A percentile compares a stretch with the other conserved stretches of the same genome.
phyloP scores from a whole-genome alignment of 305 asterid species.

The Rubia peregrina region DNA sequence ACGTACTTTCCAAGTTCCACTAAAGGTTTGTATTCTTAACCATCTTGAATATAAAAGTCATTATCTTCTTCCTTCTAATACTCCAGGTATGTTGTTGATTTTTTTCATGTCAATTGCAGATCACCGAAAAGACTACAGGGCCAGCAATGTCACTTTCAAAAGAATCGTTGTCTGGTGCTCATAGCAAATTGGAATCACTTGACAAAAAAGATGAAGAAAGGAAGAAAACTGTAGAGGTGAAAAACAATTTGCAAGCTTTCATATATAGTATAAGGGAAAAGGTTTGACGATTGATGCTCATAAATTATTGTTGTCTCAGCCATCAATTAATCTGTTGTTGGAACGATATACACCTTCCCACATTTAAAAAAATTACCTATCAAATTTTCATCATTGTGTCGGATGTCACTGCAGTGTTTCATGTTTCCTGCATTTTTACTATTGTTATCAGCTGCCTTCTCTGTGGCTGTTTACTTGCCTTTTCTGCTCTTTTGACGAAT shows the following conservation, averaged over 20 bases:
- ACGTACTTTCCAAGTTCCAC: conserved; percentile 78
- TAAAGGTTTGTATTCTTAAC: conserved; percentile 48
- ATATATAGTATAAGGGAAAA: conserved; percentile 92
- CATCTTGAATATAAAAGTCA: not conserved
- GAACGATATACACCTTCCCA: too few relatives aligned
- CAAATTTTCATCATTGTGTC: too few relatives aligned
- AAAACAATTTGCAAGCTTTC: conserved; percentile 89
- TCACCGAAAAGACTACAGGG: conserved; percentile 75
- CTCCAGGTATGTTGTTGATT: not conserved
- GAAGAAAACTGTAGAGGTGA: conserved; percentile 92
- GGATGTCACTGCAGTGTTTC: too few relatives aligned
- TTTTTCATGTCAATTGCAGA: conserved; percentile 32
- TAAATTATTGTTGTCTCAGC: not conserved
- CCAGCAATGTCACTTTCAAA: conserved; percentile 72
- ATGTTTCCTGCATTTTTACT: too few relatives aligned
- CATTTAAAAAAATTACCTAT: too few relatives aligned
- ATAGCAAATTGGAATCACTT: conserved; percentile 59
- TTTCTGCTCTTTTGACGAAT: conserved; percentile 23
- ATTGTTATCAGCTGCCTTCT: not conserved
- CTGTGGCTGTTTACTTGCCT: conserved; percentile 8
- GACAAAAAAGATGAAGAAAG: conserved; percentile 96
- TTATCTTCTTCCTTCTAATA: conserved; percentile 2
- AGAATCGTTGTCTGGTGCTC: conserved; percentile 61
- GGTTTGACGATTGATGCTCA: conserved; percentile 33
- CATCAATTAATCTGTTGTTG: not conserved